Evolutionary conservation across 108 stramenopile genomes (phyloP).

Genomic region (Hondaea fermentalgiana): DNA sequence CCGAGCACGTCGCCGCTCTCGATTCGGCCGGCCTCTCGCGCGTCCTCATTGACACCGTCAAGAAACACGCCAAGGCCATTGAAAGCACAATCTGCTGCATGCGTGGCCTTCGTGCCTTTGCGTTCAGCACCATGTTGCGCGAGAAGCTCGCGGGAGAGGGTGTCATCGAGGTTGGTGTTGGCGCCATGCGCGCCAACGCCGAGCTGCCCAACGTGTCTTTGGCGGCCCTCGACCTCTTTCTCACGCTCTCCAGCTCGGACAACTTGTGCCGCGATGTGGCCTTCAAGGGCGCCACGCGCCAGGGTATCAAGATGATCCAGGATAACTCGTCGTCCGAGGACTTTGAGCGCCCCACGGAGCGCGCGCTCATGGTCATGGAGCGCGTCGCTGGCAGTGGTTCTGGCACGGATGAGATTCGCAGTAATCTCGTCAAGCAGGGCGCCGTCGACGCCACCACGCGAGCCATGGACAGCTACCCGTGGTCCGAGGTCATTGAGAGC

Average conservation of each 20-base stretch:
- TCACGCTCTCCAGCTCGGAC: conserved; percentile 6
- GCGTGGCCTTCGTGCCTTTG: not conserved
- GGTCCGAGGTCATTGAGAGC: not conserved
- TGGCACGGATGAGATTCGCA: not conserved
- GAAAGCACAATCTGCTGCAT: conserved; percentile 12
- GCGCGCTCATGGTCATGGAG: not conserved
- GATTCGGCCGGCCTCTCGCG: not conserved
- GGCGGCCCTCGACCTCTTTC: conserved; percentile 13
- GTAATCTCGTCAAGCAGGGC: not conserved
- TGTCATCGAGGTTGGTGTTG: not conserved
- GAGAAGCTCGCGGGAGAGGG: not conserved
- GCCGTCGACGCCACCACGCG: conserved; percentile 15
- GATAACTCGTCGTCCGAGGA: not conserved
- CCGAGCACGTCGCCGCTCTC: not conserved
- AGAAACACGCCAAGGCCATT: not conserved
- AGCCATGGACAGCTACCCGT: not conserved
- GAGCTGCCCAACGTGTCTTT: not conserved
- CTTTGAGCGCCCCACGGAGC: not conserved
- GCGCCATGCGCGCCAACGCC: conserved; percentile 22
- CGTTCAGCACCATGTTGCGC: not conserved
- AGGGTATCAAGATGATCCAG: conserved; percentile 3
- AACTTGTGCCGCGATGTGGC: conserved; percentile 21
- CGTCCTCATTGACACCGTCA: not conserved
- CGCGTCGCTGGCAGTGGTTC: not conserved
- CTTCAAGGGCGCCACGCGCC: conserved; percentile 18